Conservation (phyloP, 2,329 filamentous ascomycete genomes). For the Alternaria gansuensis region DNA sequence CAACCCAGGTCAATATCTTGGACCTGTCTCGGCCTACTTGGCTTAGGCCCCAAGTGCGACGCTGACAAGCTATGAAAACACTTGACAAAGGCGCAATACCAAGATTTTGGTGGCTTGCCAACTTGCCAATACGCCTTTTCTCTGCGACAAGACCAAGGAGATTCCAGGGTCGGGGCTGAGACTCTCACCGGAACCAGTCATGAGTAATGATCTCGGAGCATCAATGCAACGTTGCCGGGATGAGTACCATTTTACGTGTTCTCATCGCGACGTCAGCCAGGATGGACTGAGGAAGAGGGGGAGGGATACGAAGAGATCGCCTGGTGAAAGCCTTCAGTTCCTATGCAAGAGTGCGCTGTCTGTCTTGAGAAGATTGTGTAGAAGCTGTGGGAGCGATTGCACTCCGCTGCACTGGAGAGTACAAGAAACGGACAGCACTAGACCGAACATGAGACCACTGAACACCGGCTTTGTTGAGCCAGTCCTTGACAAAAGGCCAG, state of each 20-base stretch:
- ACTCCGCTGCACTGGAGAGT: not conserved
- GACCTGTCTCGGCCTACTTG: conserved; percentile 33
- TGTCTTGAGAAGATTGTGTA: not conserved
- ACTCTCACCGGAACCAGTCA: conserved; percentile 23
- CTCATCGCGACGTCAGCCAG: conserved; percentile 7
- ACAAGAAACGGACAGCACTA: conserved; percentile 9
- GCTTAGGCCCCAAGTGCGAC: conserved; percentile 28
- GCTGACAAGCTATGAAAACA: conserved; percentile 19
- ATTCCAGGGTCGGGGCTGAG: conserved; percentile 21
- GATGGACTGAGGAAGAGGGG: conserved; percentile 1
- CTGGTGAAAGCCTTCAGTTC: not conserved
- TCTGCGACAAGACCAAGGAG: conserved; percentile 31
- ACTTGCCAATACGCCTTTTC: conserved; percentile 36
- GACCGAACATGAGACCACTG: conserved; percentile 14
- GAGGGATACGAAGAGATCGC: not conserved
- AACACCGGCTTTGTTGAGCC: conserved; percentile 7
- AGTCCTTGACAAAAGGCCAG: conserved; percentile 10
- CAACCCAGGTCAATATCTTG: conserved; percentile 28
- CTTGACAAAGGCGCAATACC: conserved; percentile 23
- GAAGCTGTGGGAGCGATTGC: conserved; percentile 8
- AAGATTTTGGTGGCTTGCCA: conserved; percentile 40
- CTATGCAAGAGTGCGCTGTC: not conserved
- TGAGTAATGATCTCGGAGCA: conserved; percentile 16
- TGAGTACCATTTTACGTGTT: not conserved
- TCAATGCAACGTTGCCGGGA: conserved; percentile 4